Conservation (phyloP, 176 grass and related monocot genomes). For the Melocanna baccifera region DNA sequence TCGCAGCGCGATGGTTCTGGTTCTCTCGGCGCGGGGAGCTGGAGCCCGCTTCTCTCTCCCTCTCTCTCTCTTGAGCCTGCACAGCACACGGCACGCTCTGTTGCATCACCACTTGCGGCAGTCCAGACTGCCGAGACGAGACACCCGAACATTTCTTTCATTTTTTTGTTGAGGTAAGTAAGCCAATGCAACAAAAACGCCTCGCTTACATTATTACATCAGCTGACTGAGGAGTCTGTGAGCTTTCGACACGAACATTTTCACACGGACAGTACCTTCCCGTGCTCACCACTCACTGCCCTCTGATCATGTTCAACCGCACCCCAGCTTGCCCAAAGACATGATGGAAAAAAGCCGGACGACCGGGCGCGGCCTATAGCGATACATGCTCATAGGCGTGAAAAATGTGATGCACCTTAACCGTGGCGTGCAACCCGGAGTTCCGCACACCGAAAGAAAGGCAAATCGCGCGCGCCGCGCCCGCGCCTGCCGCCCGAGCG, state of each 20-base stretch:
- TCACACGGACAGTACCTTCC: background rate
- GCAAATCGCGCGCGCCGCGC: too few species aligned
- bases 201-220: background rate
- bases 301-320: background rate
- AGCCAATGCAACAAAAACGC: background rate
- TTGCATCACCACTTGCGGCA: background rate
- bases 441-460: too few species aligned
- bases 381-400: too few species aligned
- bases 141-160: background rate
- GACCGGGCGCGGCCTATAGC: too few species aligned
- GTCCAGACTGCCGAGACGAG: background rate
- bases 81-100: background rate
- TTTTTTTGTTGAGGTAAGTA: background rate
- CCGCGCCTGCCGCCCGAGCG: too few species aligned
- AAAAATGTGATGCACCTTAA: too few species aligned
- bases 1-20: background rate
- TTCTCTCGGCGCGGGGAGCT: background rate
- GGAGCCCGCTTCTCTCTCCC: background rate
- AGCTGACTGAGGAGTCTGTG: conserved; percentile 1
- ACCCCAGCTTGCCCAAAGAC: background rate
- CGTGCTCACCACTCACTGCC: background rate
- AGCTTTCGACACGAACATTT: background rate
- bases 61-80: too few species aligned
- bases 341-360: too few species aligned
- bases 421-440: too few species aligned